Conservation (phyloP, 306 rosid genomes). For the Pyrus betulifolia region DNA sequence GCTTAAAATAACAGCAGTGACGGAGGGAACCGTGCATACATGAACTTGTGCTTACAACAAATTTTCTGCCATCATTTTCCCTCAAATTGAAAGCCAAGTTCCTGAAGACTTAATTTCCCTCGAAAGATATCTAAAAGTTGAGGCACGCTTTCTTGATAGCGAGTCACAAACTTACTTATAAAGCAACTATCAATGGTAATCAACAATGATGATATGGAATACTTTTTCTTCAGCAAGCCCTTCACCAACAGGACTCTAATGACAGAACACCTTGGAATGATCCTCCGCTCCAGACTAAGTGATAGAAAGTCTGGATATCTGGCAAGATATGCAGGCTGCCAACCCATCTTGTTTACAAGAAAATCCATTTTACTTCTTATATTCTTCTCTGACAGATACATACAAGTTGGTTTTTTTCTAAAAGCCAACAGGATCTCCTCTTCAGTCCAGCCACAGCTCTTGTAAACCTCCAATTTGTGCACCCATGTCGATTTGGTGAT, state of each 20-base stretch:
- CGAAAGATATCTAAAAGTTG: not conserved
- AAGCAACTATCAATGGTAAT: not conserved
- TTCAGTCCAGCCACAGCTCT: conserved; percentile 25
- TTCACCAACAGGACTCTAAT: conserved; percentile 16
- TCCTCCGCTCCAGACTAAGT: conserved; percentile 22
- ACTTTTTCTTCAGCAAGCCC: conserved; percentile 3
- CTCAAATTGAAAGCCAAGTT: not conserved
- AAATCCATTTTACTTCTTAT: conserved; percentile 12
- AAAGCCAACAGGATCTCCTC: conserved; percentile 19
- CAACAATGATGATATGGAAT: not conserved
- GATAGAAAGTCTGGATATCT: not conserved
- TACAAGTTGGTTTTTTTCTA: conserved; percentile 11
- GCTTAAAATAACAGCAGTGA: not conserved
- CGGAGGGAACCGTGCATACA: not conserved
- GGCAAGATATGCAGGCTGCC: conserved; percentile 7
- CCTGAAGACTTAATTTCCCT: not conserved
- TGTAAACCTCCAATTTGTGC: conserved; percentile 11
- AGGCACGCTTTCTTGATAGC: not conserved
- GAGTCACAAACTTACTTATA: not conserved
- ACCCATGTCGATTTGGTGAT: conserved; percentile 10
- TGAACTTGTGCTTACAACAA: not conserved
- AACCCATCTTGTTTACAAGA: conserved; percentile 22
- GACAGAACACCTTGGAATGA: conserved; percentile 37
- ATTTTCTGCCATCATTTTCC: not conserved
- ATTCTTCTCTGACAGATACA: conserved; percentile 17